Percentiles rank a stretch among this genome's conserved stretches.
Conservation (phyloP, 257 asterid genomes). For the Solanum acaule region DNA sequence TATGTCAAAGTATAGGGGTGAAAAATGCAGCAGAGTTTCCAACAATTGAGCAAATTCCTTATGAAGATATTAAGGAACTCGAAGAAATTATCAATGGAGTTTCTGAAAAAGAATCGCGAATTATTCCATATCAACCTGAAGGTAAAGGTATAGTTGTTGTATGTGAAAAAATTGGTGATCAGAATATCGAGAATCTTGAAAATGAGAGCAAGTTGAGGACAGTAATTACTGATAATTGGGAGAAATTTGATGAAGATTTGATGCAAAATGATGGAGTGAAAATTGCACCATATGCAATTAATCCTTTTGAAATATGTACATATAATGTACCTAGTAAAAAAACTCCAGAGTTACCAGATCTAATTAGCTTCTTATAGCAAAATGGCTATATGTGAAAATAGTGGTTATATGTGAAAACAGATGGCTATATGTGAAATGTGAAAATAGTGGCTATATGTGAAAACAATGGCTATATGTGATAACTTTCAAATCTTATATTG, state of each 20-base stretch:
- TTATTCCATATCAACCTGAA: neutral
- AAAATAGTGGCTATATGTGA: too few relatives aligned
- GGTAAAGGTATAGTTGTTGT: conserved; percentile 13
- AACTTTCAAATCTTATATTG: neutral
- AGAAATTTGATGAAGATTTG: conserved; percentile 29
- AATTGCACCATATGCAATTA: neutral
- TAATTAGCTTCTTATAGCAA: conserved; percentile 15
- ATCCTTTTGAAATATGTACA: conserved; percentile 4
- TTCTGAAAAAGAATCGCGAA: neutral
- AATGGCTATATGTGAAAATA: neutral
- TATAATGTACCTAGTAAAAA: neutral
- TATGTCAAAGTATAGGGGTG: conserved; percentile 59
- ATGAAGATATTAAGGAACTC: conserved; percentile 52
- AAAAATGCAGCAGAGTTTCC: conserved; percentile 46
- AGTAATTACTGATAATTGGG: conserved; percentile 26
- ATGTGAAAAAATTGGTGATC: neutral
- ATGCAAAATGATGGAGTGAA: neutral
- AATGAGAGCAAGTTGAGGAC: neutral
- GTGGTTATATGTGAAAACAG: neutral
- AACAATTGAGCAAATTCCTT: conserved; percentile 35
- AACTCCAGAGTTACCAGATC: conserved; percentile 19
- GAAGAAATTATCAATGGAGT: conserved; percentile 44
- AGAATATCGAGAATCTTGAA: neutral
- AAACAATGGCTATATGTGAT: neutral
- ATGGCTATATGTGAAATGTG: neutral